phyloP scores from a whole-genome alignment of 768 basidiomycete species.

The Hygrocybe punicea region DNA sequence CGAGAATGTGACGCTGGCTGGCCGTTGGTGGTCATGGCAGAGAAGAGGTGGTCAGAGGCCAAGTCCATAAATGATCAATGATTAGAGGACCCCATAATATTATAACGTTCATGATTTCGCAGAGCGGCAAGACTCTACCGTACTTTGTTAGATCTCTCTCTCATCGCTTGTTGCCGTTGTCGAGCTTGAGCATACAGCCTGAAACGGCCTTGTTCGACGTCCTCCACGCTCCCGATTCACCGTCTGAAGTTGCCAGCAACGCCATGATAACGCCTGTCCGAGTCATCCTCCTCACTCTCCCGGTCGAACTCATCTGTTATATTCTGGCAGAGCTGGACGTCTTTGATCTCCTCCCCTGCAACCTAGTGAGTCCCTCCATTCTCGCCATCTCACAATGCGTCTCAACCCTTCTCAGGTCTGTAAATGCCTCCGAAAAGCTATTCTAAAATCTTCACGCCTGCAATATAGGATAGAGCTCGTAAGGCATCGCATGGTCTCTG shows the following conservation, averaged over 20 bases:
- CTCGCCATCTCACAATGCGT: not conserved
- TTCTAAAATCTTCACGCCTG: constrained; percentile 43
- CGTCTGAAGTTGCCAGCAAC: too few species aligned
- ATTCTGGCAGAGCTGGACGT: constrained; percentile 35
- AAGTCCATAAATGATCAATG: too few species aligned
- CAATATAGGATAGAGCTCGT: constrained; percentile 51
- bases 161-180: too few species aligned
- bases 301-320: constrained; percentile 40
- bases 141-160: too few species aligned
- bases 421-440: constrained; percentile 36
- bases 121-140: too few species aligned
- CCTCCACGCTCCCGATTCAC: not conserved
- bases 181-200: too few species aligned
- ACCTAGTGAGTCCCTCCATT: constrained; percentile 20
- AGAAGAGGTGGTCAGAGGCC: not conserved
- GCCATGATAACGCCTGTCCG: constrained; percentile 10
- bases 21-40: constrained; percentile 27
- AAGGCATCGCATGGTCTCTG: constrained; percentile 43
- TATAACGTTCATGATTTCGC: too few species aligned
- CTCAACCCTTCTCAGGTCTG: constrained; percentile 33
- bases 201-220: not conserved
- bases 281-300: constrained; percentile 30
- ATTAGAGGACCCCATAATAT: too few species aligned
- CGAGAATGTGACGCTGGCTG: constrained; percentile 29
- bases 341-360: constrained; percentile 36